These are phyloP conservation scores for Apiotrichum veenhuisii DNA, from an alignment of 1,284 basidiomycete species.

Conservation along the genomic window DNA sequence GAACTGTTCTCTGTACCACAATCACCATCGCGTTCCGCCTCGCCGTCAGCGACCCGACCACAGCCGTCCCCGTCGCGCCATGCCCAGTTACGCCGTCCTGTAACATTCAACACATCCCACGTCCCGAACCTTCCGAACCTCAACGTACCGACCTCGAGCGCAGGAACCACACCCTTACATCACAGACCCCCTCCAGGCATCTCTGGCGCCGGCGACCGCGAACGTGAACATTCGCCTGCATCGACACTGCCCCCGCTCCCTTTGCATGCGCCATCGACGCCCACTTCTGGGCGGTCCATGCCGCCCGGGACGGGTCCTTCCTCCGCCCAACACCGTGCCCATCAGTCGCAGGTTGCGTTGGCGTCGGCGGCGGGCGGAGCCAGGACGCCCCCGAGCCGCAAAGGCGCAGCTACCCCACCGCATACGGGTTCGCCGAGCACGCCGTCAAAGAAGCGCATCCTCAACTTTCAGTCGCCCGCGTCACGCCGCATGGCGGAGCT, in stretches of 20 bases:
- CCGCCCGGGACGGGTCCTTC: constrained; percentile 42
- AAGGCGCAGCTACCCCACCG: constrained; percentile 38
- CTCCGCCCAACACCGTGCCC: constrained; percentile 40
- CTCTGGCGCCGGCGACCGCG: constrained; percentile 25
- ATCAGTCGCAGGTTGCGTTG: constrained; percentile 43
- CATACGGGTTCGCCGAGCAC: constrained; percentile 46
- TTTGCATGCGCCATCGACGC: constrained; percentile 43
- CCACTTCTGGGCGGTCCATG: constrained; percentile 37
- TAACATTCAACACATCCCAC: constrained; percentile 34
- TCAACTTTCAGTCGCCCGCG: constrained; percentile 52
- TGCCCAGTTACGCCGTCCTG: constrained; percentile 29
- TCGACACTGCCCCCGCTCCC: constrained; percentile 45
- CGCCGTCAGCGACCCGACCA: constrained; percentile 21
- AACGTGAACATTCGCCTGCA: constrained; percentile 39
- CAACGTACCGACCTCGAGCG: constrained; percentile 30
- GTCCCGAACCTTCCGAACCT: constrained; percentile 29
- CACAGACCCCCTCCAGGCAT: constrained; percentile 44
- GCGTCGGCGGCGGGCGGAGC: constrained; percentile 25
- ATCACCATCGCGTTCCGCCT: constrained; percentile 23
- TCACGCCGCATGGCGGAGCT: constrained; percentile 32
- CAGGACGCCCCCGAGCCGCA: constrained; percentile 30
- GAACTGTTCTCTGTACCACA: constrained; percentile 52
- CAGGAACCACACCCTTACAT: constrained; percentile 42
- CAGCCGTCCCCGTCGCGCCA: constrained; percentile 26
- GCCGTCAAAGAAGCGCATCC: constrained; percentile 52